Percentiles rank a stretch among this genome's conserved stretches.
These are phyloP conservation scores for Antarctomyces pellizariae DNA, from an alignment of 495 filamentous ascomycete species.

Conservation along the genomic window DNA sequence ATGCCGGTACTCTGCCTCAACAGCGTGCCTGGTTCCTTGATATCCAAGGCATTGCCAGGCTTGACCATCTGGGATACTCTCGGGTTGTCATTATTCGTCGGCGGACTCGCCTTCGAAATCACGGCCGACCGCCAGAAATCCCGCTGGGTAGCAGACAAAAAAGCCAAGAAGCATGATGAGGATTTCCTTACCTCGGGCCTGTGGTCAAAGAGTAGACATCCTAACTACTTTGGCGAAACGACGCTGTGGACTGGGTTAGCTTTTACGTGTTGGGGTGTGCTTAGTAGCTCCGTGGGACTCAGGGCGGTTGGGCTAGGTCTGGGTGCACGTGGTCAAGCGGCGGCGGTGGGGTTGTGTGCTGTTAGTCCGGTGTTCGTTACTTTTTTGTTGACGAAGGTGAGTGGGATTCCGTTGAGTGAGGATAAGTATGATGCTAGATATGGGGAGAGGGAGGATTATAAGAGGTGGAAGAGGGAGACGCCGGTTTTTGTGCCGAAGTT, in stretches of 20 bases:
- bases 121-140: conserved; percentile 35
- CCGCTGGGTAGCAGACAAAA: conserved; percentile 28
- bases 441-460: conserved; percentile 37
- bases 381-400: conserved; percentile 34
- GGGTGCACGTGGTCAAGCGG: conserved; percentile 13
- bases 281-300: conserved; percentile 19
- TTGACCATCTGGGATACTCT: conserved; percentile 25
- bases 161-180: conserved; percentile 34
- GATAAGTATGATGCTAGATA: conserved; percentile 39
- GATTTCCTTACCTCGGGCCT: conserved; percentile 33
- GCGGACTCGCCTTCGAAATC: conserved; percentile 33
- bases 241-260: conserved; percentile 42
- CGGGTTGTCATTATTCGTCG: conserved; percentile 27
- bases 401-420: conserved; percentile 35
- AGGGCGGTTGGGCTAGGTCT: conserved; percentile 26
- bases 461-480: conserved; percentile 40
- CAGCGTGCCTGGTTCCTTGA: conserved; percentile 24
- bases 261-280: conserved; percentile 22
- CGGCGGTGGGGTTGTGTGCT: conserved; percentile 22
- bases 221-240: conserved; percentile 44
- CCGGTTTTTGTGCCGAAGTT: conserved; percentile 42
- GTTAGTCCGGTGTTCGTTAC: conserved; percentile 37
- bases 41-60: conserved; percentile 17
- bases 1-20: conserved; percentile 37
- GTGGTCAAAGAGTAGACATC: conserved; percentile 34